Conservation (phyloP, 2,329 filamentous ascomycete genomes). For the Metarhizium humberi region DNA sequence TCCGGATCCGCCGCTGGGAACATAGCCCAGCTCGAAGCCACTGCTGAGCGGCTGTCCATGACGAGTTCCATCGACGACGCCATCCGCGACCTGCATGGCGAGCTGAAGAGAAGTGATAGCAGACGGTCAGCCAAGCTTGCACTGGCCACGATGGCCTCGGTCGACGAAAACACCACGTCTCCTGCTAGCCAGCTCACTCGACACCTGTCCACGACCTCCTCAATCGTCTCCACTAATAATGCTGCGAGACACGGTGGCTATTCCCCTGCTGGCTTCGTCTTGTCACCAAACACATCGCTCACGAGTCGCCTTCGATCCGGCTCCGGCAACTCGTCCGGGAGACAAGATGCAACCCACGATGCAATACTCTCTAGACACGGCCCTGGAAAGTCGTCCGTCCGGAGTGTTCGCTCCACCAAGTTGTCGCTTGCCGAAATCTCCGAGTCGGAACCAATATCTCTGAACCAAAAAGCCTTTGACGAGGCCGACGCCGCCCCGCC, state of each 20-base stretch:
- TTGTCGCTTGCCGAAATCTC: conserved; percentile 46
- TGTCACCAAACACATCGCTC: conserved; percentile 56
- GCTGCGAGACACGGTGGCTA: conserved; percentile 60
- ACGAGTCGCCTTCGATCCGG: conserved; percentile 46
- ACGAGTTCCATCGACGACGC: conserved; percentile 70
- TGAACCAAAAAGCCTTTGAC: conserved; percentile 44
- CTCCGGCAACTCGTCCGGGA: conserved; percentile 37
- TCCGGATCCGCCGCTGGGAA: conserved; percentile 56
- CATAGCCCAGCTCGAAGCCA: conserved; percentile 66
- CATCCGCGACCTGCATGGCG: conserved; percentile 62
- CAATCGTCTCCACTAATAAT: conserved; percentile 62
- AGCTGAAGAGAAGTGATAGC: conserved; percentile 62
- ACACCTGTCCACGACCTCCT: conserved; percentile 41
- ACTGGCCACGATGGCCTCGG: conserved; percentile 20
- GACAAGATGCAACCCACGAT: conserved; percentile 32
- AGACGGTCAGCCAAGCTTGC: conserved; percentile 54
- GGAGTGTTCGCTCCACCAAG: conserved; percentile 40
- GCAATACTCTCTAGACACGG: conserved; percentile 38
- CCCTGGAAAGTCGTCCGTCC: conserved; percentile 43
- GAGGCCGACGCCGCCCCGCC: conserved; percentile 37
- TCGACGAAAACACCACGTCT: not conserved
- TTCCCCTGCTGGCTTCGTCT: conserved; percentile 57
- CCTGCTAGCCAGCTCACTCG: conserved; percentile 23
- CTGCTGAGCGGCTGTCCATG: conserved; percentile 64
- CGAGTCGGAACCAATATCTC: conserved; percentile 43